These are phyloP conservation scores for Cercospora sp. DNA, from an alignment of 2,329 filamentous ascomycete genomes.

Conservation along the genomic window DNA sequence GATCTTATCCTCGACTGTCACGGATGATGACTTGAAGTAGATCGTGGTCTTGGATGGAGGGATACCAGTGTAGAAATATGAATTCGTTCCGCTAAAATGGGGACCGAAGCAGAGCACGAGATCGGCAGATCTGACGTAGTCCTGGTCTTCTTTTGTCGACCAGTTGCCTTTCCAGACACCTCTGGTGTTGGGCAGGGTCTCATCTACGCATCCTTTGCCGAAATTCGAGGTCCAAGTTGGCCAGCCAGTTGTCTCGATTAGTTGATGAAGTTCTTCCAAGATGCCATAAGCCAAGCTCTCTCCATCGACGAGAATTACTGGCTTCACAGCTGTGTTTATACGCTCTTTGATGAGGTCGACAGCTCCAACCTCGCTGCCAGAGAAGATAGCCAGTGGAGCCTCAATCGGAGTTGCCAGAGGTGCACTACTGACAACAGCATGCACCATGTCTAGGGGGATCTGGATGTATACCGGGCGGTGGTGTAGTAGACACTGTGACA, in stretches of 20 bases:
- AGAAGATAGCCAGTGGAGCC: conserved; percentile 41
- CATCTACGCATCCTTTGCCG: conserved; percentile 55
- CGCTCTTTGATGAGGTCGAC: conserved; percentile 40
- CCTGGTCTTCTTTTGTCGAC: conserved; percentile 14
- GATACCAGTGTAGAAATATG: conserved; percentile 42
- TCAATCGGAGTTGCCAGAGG: conserved; percentile 21
- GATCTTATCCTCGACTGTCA: conserved; percentile 37
- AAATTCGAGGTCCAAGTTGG: conserved; percentile 53
- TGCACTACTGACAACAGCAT: conserved; percentile 37
- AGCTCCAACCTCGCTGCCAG: conserved; percentile 34
- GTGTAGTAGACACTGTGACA: conserved; percentile 16
- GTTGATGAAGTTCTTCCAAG: conserved; percentile 44
- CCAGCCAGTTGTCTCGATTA: conserved; percentile 50
- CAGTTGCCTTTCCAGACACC: conserved; percentile 51
- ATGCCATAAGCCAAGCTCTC: conserved; percentile 49
- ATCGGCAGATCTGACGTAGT: conserved; percentile 17
- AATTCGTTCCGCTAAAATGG: conserved; percentile 29
- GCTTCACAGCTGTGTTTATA: conserved; percentile 38
- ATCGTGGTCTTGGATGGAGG: conserved; percentile 41
- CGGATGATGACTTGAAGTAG: conserved; percentile 38
- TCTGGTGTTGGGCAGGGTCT: conserved; percentile 49
- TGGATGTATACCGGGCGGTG: conserved; percentile 21
- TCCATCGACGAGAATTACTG: conserved; percentile 55
- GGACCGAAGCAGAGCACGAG: conserved; percentile 22
- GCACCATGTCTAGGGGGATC: conserved; percentile 19